Evolutionary conservation across 129 eudicot genomes (phyloP), one percentile per base, ranked within the genome.

Genomic region (Arctium minus): DNA sequence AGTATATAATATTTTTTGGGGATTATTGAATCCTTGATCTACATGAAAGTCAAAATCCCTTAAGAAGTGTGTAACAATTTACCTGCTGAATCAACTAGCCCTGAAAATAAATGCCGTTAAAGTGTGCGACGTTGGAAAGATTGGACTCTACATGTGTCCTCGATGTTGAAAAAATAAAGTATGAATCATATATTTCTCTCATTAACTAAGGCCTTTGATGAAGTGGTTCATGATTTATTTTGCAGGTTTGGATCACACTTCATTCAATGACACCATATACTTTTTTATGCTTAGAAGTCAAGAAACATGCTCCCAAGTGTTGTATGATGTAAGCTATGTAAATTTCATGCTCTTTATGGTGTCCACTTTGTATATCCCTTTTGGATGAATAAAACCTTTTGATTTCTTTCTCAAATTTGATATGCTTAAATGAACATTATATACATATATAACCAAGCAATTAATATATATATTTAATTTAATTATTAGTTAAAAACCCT

Each of bases 161-260:
- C 1, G 46, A 33, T 33, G 10, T 35, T 15, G 3, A 53, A 50
- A 7, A 7, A 77, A 3, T 33, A 17, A 75, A 4, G 3, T 33
- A 78, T 79, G 29, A 68, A 69, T 60, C 68, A 60, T 60, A 60
- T 56, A 4, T 53, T 53, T 53, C 42, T 13, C 12, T 65, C 48
- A 35, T 35, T 75, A 33, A 4, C 7, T 48, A 7, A 76, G 62
- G 64, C 56, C 67, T 39, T 79, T 69, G 2, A 73, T 13, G 56
- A 80, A 40, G 3, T 71, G 38, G 48, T 3, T 82, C 37, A 35
- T 83, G 62, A 48, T 39, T 33, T 18, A 60, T 36, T 76, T 76
- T 82, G 76, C 86, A 75, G 86, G 80, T 64, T 32, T 67, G 60
- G 71, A 46, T 62, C 60, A 62, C 68, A 65, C 46, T 40, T 80